Evolutionary conservation across 208 protist species (phyloP), one percentile per base, ranked within the genome.

Genomic region (Crithidia bombi): DNA sequence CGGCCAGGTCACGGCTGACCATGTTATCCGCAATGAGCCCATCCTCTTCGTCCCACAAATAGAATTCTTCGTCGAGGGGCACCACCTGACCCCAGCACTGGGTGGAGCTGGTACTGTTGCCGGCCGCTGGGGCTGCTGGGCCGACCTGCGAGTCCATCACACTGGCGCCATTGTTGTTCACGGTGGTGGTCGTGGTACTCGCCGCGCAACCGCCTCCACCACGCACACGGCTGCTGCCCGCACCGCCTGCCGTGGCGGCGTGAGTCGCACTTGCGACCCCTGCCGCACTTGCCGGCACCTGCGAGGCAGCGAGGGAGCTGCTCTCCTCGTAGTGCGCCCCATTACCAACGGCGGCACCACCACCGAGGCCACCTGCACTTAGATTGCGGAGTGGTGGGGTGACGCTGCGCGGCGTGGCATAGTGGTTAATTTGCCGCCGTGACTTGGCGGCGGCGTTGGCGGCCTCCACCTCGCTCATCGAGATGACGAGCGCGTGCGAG

Each of bases 401-500:
- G n/a, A 11, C 21, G 19, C 19, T 35, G 33, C 57, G 63, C 9
- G 46, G 52, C 14, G 62, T 59, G 36, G 15, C 36, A n/a, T 26
- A 55, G 43, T 70, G 61, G 33, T 44, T 62, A 17, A 41, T 59
- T 5, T 25, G 54, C 26, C 65, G 57, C 10, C 64, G 62, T 17
- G 54, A 65, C 26, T 46, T 65, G 43, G 65, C 50, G 1, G 73
- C 77, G 1, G 54, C 66, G 23, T 56, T 69, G 32, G 79, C 79
- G 6, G 65, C 71, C 28, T 87, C 75, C 46, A 85, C 74, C 51
- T 88, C 83, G 28, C 47, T 75, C 79, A 83, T 75, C 36, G 80
- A 90, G 47, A 86, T 79, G 47, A 84, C 75, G 35, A 96, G 84
- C 28, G 88, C 85, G 55, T 83, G 78, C 46, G 83, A 91, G 73